Percentiles rank a stretch among this genome's conserved stretches.
Evolutionary conservation across 208 protist species (phyloP).

Genomic region (Acanthamoeba castellanii): DNA sequence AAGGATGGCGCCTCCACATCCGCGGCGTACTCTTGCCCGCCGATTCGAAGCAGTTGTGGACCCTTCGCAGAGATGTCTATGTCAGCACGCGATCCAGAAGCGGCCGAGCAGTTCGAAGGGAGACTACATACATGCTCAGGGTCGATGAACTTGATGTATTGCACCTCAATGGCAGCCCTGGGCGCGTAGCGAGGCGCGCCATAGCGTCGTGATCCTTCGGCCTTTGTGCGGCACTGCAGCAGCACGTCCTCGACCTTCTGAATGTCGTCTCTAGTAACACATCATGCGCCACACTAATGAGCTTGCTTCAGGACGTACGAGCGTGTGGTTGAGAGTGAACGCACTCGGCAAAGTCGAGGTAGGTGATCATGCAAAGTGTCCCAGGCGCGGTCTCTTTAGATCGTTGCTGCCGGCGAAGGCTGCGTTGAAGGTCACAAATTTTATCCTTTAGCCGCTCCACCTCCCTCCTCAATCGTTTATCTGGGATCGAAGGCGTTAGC

Average conservation of each 20-base stretch:
- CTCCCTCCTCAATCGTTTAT: neutral
- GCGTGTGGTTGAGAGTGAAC: neutral
- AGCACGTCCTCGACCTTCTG: neutral
- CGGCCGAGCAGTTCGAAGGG: neutral
- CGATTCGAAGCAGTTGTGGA: neutral
- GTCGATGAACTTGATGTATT: conserved; percentile 38
- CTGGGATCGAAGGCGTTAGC: neutral
- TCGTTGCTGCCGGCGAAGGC: neutral
- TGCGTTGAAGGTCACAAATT: neutral
- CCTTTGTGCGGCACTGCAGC: neutral
- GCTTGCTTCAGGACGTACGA: neutral
- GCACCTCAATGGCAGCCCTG: neutral
- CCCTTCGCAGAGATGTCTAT: neutral
- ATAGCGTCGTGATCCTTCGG: neutral
- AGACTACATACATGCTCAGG: neutral
- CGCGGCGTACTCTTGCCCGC: neutral
- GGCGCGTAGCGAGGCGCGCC: conserved; percentile 2
- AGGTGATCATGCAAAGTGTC: conserved; percentile 2
- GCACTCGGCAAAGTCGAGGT: conserved; percentile 59
- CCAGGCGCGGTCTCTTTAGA: neutral
- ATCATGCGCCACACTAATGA: neutral
- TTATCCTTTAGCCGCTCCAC: neutral
- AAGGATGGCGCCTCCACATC: conserved; percentile 1
- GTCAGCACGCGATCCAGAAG: neutral
- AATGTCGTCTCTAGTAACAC: conserved; percentile 8